A percentile compares a stretch with the other conserved stretches of the same genome.
These are phyloP conservation scores for Ailanthus altissimus DNA, from an alignment of 345 rosid species.

Conservation along the genomic window DNA sequence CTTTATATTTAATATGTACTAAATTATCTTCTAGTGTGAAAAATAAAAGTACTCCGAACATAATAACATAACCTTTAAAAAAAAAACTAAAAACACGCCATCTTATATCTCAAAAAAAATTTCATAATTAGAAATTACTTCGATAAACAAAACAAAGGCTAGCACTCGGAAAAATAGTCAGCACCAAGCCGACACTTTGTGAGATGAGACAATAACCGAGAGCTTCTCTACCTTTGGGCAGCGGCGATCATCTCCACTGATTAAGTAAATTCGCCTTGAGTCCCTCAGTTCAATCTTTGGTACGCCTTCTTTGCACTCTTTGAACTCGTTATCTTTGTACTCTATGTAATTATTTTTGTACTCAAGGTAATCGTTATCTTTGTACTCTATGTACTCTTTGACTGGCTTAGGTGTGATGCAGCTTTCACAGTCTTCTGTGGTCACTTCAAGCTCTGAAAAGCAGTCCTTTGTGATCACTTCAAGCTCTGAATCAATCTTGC, in stretches of 20 bases:
- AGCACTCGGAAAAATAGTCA: neutral
- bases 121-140: no score
- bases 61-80: neutral
- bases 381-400: no score
- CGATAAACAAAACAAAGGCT: neutral
- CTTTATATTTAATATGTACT: no score
- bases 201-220: conserved; percentile 45
- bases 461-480: no score
- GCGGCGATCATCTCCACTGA: conserved; percentile 54
- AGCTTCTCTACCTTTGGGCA: conserved; percentile 53
- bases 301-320: conserved; percentile 41
- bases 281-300: conserved; percentile 42
- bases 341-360: no score
- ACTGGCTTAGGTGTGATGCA: conserved; percentile 50
- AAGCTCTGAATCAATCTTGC: conserved; percentile 51
- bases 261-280: conserved; percentile 55
- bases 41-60: neutral
- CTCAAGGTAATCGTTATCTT: no score
- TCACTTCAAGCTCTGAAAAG: no score
- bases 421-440: conserved; percentile 37
- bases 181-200: conserved; percentile 16
- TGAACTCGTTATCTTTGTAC: no score
- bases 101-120: no score
- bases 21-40: no score
- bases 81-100: no score